Percentiles rank a stretch among this genome's conserved stretches.
Conservation (phyloP, 805 yeast species). For the Cephaloascus albidus region DNA sequence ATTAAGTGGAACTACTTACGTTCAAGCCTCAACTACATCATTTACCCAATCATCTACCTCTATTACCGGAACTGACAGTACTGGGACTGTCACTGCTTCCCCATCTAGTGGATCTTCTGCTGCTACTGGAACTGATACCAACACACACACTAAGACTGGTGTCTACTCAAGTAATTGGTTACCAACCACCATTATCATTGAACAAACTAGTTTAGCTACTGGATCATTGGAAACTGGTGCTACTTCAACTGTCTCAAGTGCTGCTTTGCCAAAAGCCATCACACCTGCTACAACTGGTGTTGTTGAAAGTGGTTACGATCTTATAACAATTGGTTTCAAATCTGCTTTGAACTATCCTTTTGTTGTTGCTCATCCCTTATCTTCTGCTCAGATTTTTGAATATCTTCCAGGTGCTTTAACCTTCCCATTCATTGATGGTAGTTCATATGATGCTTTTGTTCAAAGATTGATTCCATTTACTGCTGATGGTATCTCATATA, state of each 20-base stretch:
- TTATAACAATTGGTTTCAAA: conserved; percentile 73
- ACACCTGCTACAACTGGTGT: conserved; percentile 44
- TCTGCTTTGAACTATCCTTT: conserved; percentile 75
- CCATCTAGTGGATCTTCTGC: not conserved
- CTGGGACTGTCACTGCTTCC: not conserved
- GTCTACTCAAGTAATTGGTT: conserved; percentile 26
- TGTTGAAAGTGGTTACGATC: conserved; percentile 37
- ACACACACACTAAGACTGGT: too few relatives aligned
- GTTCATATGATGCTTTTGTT: conserved; percentile 42
- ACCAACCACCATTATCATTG: conserved; percentile 32
- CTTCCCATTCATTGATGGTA: conserved; percentile 41
- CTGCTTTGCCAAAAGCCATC: conserved; percentile 69
- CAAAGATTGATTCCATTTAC: conserved; percentile 69
- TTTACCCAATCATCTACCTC: not conserved
- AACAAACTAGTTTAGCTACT: conserved; percentile 14
- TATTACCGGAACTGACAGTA: not conserved
- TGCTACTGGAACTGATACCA: not conserved
- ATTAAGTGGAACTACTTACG: not conserved
- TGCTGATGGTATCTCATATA: conserved; percentile 40
- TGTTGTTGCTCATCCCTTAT: conserved; percentile 59
- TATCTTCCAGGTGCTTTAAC: conserved; percentile 70
- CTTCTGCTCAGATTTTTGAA: conserved; percentile 80
- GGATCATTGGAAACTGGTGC: conserved; percentile 11
- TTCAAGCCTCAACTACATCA: not conserved
- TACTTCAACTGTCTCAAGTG: conserved; percentile 22